Evolutionary conservation across 345 rosid species (phyloP).

Genomic region (Ceriops zippeliana): DNA sequence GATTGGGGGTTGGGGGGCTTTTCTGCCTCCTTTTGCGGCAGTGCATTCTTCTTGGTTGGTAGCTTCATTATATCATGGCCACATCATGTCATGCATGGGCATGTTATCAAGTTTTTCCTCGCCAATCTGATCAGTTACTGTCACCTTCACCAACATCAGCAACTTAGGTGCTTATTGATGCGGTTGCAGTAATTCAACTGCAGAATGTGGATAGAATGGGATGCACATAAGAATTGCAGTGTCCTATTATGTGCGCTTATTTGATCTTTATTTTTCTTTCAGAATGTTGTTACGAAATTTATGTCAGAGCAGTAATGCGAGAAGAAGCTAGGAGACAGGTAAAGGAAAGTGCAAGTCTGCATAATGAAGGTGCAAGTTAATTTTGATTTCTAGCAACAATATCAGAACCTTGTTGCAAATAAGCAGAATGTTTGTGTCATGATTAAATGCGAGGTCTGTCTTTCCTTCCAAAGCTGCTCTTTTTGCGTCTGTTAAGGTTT

Average conservation of each 20-base stretch:
- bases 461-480: slow-evolving; percentile 9
- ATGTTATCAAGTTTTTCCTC: too few species aligned
- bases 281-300: slow-evolving; percentile 97
- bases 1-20: too few species aligned
- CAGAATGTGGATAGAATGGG: too few species aligned
- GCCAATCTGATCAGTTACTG: too few species aligned
- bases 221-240: background rate
- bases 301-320: slow-evolving; percentile 60
- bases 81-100: too few species aligned
- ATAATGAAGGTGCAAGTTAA: slow-evolving; percentile 15
- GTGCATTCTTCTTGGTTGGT: too few species aligned
- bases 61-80: too few species aligned
- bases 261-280: slow-evolving; percentile 16
- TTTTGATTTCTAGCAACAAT: slow-evolving; percentile 2
- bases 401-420: slow-evolving; percentile 11
- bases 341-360: slow-evolving; percentile 25
- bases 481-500: background rate
- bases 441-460: slow-evolving; percentile 4
- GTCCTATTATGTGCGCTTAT: background rate
- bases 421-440: slow-evolving; percentile 11
- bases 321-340: slow-evolving; percentile 62
- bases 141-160: too few species aligned
- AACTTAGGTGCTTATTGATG: too few species aligned
- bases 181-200: too few species aligned
- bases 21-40: too few species aligned